phyloP scores from a whole-genome alignment of 805 yeast genomes.

The Groenewaldozyma tartarivorans region DNA sequence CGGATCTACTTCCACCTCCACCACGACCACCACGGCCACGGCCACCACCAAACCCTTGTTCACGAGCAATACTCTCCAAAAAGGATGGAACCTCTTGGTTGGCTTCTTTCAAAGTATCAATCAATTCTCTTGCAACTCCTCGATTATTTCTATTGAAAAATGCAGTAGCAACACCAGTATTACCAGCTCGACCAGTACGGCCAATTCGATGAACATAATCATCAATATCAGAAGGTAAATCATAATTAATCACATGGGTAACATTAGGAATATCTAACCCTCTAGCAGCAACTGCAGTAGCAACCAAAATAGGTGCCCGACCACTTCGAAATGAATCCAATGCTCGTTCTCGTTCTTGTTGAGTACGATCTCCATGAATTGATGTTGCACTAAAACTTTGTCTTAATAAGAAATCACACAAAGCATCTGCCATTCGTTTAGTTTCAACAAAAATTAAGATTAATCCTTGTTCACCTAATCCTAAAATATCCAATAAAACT shows the following conservation, averaged over 20 bases:
- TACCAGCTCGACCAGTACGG: conserved; percentile 99
- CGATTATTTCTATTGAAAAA: conserved; percentile 94
- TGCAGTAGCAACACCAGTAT: conserved; percentile 96
- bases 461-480: conserved; percentile 72
- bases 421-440: conserved; percentile 94
- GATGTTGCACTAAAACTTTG: conserved; percentile 96
- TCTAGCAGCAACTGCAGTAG: conserved; percentile 99
- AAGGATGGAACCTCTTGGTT: conserved; percentile 96
- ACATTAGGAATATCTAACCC: conserved; percentile 99
- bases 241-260: conserved; percentile 94
- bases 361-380: conserved; percentile 98
- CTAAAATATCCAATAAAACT: conserved; percentile 76
- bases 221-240: conserved; percentile 92
- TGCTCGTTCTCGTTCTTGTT: conserved; percentile 96
- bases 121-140: conserved; percentile 77
- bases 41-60: conserved; percentile 40
- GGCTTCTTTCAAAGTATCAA: conserved; percentile 85
- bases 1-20: conserved; percentile 32
- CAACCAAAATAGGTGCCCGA: conserved; percentile 86
- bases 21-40: conserved; percentile 48
- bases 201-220: conserved; percentile 99
- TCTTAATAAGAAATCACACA: conserved; percentile 82
- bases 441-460: conserved; percentile 96
- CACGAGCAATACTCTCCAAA: conserved; percentile 72
- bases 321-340: conserved; percentile 89